These are phyloP conservation scores for Xylariaceae sp. DNA, from an alignment of 2,329 filamentous ascomycete species.

Conservation along the genomic window DNA sequence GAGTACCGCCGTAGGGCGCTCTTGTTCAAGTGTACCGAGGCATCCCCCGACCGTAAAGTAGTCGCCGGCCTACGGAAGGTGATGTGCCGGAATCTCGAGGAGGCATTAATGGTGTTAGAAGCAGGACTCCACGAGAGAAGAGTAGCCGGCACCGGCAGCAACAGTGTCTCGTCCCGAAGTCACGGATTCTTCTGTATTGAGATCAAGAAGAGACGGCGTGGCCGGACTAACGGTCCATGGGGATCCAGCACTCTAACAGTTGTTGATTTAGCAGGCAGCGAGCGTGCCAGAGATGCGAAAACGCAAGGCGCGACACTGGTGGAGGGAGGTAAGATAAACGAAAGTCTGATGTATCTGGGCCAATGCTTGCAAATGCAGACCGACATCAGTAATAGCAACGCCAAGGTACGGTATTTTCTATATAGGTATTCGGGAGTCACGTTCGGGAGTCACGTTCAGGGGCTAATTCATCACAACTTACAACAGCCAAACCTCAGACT, in stretches of 20 bases:
- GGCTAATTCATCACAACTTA: constrained; percentile 6
- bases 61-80: constrained; percentile 89
- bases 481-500: constrained; percentile 64
- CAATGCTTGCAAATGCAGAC: constrained; percentile 96
- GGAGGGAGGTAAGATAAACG: constrained; percentile 97
- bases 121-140: constrained; percentile 80
- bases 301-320: constrained; percentile 87
- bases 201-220: constrained; percentile 68
- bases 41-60: constrained; percentile 84
- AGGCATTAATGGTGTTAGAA: constrained; percentile 85
- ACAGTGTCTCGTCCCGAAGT: constrained; percentile 84
- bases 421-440: not conserved
- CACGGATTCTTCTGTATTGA: constrained; percentile 97
- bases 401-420: constrained; percentile 52
- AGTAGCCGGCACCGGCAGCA: constrained; percentile 86
- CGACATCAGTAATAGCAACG: constrained; percentile 60
- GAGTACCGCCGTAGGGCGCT: constrained; percentile 71
- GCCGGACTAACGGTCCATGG: constrained; percentile 57
- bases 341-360: constrained; percentile 95
- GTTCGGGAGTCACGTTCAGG: not conserved
- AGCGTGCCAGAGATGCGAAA: constrained; percentile 87
- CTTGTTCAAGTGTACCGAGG: constrained; percentile 87
- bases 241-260: constrained; percentile 74
- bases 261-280: constrained; percentile 88
- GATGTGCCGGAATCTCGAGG: constrained; percentile 72